phyloP scores from a whole-genome alignment of 1,284 basidiomycete genomes.

The Meira miltonrushii region DNA sequence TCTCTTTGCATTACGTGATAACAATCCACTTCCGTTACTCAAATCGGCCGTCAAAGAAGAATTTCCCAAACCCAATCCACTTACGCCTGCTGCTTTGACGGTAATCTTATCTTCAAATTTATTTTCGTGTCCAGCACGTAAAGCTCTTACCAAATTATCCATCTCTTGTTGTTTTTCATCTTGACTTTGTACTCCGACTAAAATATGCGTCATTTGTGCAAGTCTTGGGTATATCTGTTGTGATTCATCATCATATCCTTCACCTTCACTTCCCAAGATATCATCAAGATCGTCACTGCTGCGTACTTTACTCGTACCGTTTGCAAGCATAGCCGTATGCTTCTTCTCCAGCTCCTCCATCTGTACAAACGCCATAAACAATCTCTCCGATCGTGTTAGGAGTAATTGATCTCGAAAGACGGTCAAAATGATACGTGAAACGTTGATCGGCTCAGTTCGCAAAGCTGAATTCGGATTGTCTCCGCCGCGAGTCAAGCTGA shows the following conservation, averaged over 20 bases:
- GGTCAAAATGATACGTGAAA: conserved; percentile 70
- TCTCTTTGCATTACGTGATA: not conserved
- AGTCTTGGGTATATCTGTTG: conserved; percentile 21
- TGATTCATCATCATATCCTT: not conserved
- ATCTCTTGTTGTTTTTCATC: conserved; percentile 51
- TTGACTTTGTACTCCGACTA: conserved; percentile 42
- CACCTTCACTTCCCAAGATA: not conserved
- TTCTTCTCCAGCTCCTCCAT: conserved; percentile 25
- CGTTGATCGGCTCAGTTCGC: conserved; percentile 61
- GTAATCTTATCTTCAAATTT: conserved; percentile 10
- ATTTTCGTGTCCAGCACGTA: conserved; percentile 24
- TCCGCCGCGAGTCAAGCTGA: conserved; percentile 25
- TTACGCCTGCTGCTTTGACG: conserved; percentile 15
- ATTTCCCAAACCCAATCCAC: not conserved
- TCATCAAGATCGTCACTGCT: not conserved
- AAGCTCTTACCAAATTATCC: conserved; percentile 40
- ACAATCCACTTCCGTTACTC: too few species aligned
- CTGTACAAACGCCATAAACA: conserved; percentile 29
- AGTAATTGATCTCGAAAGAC: conserved; percentile 67
- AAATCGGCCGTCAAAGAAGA: conserved; percentile 13
- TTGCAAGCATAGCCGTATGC: conserved; percentile 8
- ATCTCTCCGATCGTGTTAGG: conserved; percentile 37
- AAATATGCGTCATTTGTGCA: conserved; percentile 48
- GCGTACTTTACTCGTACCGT: conserved; percentile 19
- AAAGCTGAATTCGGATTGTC: not conserved